Evolutionary conservation across 1,284 basidiomycete genomes (phyloP).

Genomic region (Violaceomyces palustris): DNA sequence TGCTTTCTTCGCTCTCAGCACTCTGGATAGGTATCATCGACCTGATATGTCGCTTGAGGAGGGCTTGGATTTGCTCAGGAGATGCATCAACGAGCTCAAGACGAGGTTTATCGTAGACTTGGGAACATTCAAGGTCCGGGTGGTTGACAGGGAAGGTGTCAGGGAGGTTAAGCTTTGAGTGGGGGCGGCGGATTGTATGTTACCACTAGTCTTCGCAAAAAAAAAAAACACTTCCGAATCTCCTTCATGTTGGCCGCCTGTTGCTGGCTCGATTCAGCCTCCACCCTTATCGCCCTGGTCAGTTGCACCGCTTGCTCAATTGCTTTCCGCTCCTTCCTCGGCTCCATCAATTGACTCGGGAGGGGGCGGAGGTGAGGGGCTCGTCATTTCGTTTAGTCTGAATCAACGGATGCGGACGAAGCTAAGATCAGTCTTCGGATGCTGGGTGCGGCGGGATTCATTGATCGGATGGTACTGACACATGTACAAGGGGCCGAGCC

Average conservation of each 20-base stretch:
- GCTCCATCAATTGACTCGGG: conserved; percentile 7
- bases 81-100: conserved; percentile 82
- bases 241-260: no score
- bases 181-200: no score
- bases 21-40: conserved; percentile 74
- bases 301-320: no score
- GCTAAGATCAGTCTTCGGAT: no score
- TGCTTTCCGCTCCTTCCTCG: no score
- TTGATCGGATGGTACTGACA: conserved; percentile 58
- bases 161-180: conserved; percentile 61
- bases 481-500: conserved; percentile 72
- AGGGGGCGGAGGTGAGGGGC: conserved; percentile 20
- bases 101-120: conserved; percentile 71
- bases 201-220: no score
- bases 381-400: conserved; percentile 22
- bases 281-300: no score
- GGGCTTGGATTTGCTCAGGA: conserved; percentile 73
- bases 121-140: conserved; percentile 76
- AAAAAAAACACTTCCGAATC: no score
- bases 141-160: conserved; percentile 84
- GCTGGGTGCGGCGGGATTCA: neutral
- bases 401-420: neutral
- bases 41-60: conserved; percentile 77
- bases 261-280: no score
- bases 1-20: conserved; percentile 82